Conservation (phyloP, 306 rosid species). For the Corylus americana region DNA sequence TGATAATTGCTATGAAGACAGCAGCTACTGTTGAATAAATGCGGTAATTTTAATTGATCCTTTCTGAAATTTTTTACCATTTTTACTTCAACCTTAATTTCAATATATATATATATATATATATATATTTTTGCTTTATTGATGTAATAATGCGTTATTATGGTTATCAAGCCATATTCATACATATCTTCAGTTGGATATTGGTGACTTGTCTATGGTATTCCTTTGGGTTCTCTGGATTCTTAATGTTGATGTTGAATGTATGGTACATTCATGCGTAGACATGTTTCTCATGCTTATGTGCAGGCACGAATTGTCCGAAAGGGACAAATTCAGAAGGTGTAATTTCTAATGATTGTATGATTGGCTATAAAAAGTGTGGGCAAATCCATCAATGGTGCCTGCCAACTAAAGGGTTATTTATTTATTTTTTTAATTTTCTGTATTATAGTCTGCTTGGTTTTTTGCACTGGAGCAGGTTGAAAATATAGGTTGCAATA, state of each 20-base stretch:
- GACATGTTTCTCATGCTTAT: slow-evolving; percentile 21
- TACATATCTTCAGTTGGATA: background rate
- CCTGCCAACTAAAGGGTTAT: slow-evolving; percentile 38
- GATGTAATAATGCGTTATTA: background rate
- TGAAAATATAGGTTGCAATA: background rate
- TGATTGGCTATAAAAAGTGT: slow-evolving; percentile 29
- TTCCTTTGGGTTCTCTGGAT: background rate
- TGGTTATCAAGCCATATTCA: slow-evolving; percentile 14
- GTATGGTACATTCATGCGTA: slow-evolving; percentile 13
- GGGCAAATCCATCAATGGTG: slow-evolving; percentile 38
- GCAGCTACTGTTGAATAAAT: background rate
- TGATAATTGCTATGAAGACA: background rate
- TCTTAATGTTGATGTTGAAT: slow-evolving; percentile 15
- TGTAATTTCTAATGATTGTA: slow-evolving; percentile 20
- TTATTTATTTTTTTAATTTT: background rate
- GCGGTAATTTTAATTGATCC: background rate
- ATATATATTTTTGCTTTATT: background rate
- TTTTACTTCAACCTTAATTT: background rate
- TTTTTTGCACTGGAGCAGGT: background rate
- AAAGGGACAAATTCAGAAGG: slow-evolving; percentile 36
- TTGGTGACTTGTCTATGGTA: slow-evolving; percentile 4
- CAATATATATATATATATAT: background rate
- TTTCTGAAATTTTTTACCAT: background rate
- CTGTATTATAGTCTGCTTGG: background rate
- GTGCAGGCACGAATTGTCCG: slow-evolving; percentile 41